A percentile compares a stretch with the other conserved stretches of the same genome.
phyloP scores from a whole-genome alignment of 2,329 filamentous ascomycete species.

The Xylariaceae sp. region DNA sequence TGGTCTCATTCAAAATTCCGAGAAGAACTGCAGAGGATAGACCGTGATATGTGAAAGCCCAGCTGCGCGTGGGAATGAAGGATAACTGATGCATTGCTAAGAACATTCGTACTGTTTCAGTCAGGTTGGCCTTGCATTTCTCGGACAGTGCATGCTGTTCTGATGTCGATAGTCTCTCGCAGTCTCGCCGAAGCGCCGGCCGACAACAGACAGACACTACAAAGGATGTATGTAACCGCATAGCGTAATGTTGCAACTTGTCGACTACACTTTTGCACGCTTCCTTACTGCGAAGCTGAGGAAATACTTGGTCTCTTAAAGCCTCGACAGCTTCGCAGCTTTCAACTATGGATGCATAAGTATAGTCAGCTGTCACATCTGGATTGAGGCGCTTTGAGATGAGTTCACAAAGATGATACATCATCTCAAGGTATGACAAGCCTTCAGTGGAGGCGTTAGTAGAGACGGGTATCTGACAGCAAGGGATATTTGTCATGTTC shows the following conservation, averaged over 20 bases:
- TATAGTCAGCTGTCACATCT: conserved; percentile 46
- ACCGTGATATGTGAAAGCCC: conserved; percentile 66
- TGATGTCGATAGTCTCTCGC: conserved; percentile 42
- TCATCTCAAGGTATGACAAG: conserved; percentile 58
- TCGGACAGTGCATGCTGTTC: conserved; percentile 55
- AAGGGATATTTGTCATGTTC: conserved; percentile 59
- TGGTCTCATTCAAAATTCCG: conserved; percentile 60
- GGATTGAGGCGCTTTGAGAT: conserved; percentile 56
- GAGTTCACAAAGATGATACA: conserved; percentile 61
- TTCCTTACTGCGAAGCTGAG: conserved; percentile 56
- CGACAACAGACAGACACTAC: conserved; percentile 63
- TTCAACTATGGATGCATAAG: conserved; percentile 53
- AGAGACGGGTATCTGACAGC: conserved; percentile 49
- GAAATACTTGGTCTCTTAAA: conserved; percentile 45
- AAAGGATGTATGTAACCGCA: conserved; percentile 62
- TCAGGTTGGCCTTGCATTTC: conserved; percentile 58
- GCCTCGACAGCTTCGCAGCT: conserved; percentile 53
- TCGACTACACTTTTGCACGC: conserved; percentile 62
- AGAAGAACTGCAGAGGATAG: conserved; percentile 62
- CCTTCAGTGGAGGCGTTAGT: conserved; percentile 42
- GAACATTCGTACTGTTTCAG: conserved; percentile 65
- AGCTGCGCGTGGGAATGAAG: conserved; percentile 62
- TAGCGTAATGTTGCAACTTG: conserved; percentile 59
- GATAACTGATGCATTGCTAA: conserved; percentile 65
- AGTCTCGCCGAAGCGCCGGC: conserved; percentile 55